phyloP scores from a whole-genome alignment of 2,329 filamentous ascomycete species.

The Cytospora piceicola region DNA sequence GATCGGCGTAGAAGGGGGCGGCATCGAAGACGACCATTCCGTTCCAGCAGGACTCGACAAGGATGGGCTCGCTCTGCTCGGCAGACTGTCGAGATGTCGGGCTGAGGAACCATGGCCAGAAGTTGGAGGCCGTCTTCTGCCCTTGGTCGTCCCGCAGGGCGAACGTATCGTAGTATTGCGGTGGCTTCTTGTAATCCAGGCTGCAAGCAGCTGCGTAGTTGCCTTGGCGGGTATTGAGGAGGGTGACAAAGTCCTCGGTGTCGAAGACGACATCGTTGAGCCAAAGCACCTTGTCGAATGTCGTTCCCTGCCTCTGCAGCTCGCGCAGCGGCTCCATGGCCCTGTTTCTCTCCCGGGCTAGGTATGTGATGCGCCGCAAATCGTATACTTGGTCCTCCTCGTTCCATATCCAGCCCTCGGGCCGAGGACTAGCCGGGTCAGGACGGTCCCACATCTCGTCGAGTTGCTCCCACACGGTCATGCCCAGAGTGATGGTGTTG shows the following conservation, averaged over 20 bases:
- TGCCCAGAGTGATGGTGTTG: conserved; percentile 61
- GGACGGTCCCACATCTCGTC: conserved; percentile 55
- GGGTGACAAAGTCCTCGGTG: conserved; percentile 55
- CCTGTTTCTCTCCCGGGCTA: conserved; percentile 66
- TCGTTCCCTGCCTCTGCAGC: conserved; percentile 50
- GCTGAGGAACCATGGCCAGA: conserved; percentile 64
- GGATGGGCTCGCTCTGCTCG: conserved; percentile 54
- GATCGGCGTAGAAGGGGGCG: conserved; percentile 49
- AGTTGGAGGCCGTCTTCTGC: conserved; percentile 53
- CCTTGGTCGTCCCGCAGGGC: conserved; percentile 60
- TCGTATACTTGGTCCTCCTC: conserved; percentile 55
- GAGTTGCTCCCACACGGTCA: conserved; percentile 56
- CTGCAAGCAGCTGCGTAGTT: conserved; percentile 64
- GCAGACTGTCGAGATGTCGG: conserved; percentile 49
- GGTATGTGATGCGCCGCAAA: conserved; percentile 68
- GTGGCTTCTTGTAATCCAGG: conserved; percentile 59
- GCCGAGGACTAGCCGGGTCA: conserved; percentile 39
- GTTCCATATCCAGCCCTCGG: conserved; percentile 65
- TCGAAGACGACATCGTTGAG: conserved; percentile 65
- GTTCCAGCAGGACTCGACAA: conserved; percentile 72
- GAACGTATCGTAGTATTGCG: conserved; percentile 64
- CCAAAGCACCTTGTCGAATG: conserved; percentile 62
- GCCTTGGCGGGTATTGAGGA: conserved; percentile 58
- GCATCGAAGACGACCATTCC: conserved; percentile 57
- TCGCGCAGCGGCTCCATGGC: conserved; percentile 62